phyloP scores from a whole-genome alignment of 1,284 basidiomycete species.

The Xerocomus minutiporus region DNA sequence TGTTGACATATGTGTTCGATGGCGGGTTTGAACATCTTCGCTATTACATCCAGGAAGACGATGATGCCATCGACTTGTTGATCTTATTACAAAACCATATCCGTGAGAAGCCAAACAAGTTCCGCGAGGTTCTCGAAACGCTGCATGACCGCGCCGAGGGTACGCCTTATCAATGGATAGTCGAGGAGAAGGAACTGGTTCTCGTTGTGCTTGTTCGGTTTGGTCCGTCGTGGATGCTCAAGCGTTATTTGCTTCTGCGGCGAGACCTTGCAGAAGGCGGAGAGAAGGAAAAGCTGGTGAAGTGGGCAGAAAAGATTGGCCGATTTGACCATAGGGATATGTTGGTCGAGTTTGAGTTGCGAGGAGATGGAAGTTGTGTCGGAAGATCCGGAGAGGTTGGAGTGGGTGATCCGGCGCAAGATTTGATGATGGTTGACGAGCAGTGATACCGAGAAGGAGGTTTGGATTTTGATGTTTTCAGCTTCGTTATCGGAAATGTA shows the following conservation, averaged over 20 bases:
- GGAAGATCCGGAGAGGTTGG: neutral
- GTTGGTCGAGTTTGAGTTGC: constrained; percentile 17
- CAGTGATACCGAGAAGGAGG: neutral
- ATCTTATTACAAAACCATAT: constrained; percentile 20
- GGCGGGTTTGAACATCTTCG: constrained; percentile 28
- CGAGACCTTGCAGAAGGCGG: constrained; percentile 19
- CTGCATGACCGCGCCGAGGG: constrained; percentile 25
- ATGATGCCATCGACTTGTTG: constrained; percentile 26
- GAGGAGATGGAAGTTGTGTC: constrained; percentile 6
- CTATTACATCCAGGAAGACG: constrained; percentile 26
- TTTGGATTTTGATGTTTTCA: too few species aligned
- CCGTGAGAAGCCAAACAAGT: constrained; percentile 21
- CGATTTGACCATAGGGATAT: constrained; percentile 25
- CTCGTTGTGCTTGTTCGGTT: constrained; percentile 25
- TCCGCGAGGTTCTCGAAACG: constrained; percentile 22
- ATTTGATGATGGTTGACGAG: constrained; percentile 7
- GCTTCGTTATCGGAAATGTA: too few species aligned
- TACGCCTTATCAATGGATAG: constrained; percentile 26
- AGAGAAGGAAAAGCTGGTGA: constrained; percentile 14
- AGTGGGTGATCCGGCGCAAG: neutral
- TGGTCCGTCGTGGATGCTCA: constrained; percentile 29
- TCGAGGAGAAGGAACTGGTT: constrained; percentile 25
- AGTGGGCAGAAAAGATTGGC: constrained; percentile 21
- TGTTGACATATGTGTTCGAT: constrained; percentile 31
- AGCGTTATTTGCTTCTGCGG: constrained; percentile 24